Percentiles rank a stretch among this genome's conserved stretches.
These are phyloP conservation scores for Hericium erinaceus DNA, from an alignment of 768 basidiomycete species.

Conservation along the genomic window DNA sequence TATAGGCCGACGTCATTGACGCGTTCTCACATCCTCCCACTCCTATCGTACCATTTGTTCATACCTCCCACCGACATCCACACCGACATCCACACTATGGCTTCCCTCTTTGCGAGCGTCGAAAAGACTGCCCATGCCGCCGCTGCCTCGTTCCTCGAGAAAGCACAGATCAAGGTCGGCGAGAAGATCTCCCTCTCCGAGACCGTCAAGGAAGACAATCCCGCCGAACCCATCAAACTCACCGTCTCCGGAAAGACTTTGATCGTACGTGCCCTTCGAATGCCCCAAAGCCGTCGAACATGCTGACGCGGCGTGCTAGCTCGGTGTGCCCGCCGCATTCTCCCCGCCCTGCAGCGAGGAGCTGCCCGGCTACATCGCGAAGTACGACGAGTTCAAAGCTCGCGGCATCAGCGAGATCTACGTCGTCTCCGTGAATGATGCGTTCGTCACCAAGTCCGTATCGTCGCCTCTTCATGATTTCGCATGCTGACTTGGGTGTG, in stretches of 20 bases:
- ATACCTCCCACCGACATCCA: not conserved
- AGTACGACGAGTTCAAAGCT: constrained; percentile 60
- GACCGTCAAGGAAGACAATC: constrained; percentile 9
- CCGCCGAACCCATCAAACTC: constrained; percentile 2
- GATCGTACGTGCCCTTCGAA: constrained; percentile 3
- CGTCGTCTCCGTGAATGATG: constrained; percentile 72
- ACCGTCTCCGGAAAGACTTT: constrained; percentile 7
- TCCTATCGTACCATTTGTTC: not conserved
- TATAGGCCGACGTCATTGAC: no score
- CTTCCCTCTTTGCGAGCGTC: not conserved
- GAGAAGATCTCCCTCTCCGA: constrained; percentile 10
- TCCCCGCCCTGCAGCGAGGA: constrained; percentile 13
- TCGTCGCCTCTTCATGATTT: not conserved
- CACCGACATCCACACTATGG: not conserved
- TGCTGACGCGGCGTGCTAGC: not conserved
- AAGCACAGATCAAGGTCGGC: constrained; percentile 6
- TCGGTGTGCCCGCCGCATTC: constrained; percentile 14
- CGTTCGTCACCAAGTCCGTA: constrained; percentile 41
- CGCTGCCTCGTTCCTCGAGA: constrained; percentile 2
- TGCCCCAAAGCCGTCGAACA: not conserved
- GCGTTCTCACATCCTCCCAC: no score
- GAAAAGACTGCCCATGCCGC: constrained; percentile 10
- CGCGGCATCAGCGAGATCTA: constrained; percentile 70
- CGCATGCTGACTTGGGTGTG: not conserved
- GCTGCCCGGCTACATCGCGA: constrained; percentile 40